A percentile compares a stretch with the other conserved stretches of the same genome.
Conservation (phyloP, 352 stramenopile species). For the Globisporangium nunn region DNA sequence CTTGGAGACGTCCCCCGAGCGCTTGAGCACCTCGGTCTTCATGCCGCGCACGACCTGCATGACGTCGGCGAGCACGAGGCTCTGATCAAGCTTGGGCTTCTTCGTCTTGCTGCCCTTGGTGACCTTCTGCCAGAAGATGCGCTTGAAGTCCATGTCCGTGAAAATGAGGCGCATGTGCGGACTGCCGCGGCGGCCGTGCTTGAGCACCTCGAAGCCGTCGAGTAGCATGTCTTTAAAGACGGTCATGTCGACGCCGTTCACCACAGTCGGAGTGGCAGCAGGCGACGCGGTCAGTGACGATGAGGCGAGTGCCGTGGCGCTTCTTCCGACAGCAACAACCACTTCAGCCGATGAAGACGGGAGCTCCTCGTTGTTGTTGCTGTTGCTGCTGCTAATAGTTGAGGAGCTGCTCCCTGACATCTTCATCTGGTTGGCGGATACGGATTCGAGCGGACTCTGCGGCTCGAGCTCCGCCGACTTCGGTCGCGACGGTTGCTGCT, state of each 20-base stretch:
- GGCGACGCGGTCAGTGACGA: background rate
- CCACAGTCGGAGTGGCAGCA: slow-evolving; percentile 2
- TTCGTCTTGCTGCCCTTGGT: slow-evolving; percentile 52
- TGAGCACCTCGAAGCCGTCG: slow-evolving; percentile 68
- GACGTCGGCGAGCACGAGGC: slow-evolving; percentile 54
- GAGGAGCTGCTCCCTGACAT: background rate
- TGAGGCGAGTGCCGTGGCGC: too few species aligned
- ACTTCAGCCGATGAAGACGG: background rate
- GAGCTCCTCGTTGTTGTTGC: slow-evolving; percentile 13
- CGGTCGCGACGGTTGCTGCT: background rate
- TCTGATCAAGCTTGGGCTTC: slow-evolving; percentile 63
- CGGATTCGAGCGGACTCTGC: background rate
- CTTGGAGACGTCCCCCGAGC: slow-evolving; percentile 51
- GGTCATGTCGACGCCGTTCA: slow-evolving; percentile 31
- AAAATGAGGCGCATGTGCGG: slow-evolving; percentile 63
- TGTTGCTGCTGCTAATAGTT: slow-evolving; percentile 7
- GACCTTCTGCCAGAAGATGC: slow-evolving; percentile 77
- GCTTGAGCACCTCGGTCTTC: slow-evolving; percentile 76
- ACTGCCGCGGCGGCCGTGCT: slow-evolving; percentile 59
- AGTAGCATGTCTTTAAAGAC: slow-evolving; percentile 59
- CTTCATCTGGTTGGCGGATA: background rate
- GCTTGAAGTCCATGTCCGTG: slow-evolving; percentile 67
- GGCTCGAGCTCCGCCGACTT: background rate
- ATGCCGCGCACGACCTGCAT: slow-evolving; percentile 68
- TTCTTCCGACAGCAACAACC: background rate